phyloP scores from a whole-genome alignment of 2,329 filamentous ascomycete genomes.

The Neonectria punicea region DNA sequence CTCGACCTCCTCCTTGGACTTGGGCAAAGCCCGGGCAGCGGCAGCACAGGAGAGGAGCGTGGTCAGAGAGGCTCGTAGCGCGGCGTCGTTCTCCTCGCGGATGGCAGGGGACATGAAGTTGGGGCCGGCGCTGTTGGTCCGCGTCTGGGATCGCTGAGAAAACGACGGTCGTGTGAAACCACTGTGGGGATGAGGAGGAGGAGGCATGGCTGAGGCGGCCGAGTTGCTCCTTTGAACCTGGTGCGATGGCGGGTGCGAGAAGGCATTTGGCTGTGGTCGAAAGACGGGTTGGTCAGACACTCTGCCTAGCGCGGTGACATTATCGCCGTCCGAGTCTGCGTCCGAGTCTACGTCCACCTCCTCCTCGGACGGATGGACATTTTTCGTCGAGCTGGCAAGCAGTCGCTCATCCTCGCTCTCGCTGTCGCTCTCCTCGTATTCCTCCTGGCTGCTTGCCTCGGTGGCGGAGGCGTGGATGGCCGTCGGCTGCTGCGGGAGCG shows the following conservation, averaged over 20 bases:
- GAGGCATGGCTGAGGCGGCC: conserved; percentile 57
- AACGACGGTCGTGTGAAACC: conserved; percentile 63
- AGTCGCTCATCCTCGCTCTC: conserved; percentile 86
- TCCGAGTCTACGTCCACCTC: conserved; percentile 58
- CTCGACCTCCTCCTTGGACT: conserved; percentile 63
- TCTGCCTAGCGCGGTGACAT: conserved; percentile 81
- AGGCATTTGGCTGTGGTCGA: conserved; percentile 90
- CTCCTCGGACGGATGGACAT: conserved; percentile 53
- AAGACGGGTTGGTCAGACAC: conserved; percentile 69
- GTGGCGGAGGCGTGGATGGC: conserved; percentile 56
- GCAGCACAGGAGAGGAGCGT: conserved; percentile 95
- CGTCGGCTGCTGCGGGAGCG: conserved; percentile 53
- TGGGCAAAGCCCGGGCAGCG: conserved; percentile 84
- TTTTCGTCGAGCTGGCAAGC: conserved; percentile 69
- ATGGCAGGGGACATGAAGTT: conserved; percentile 79
- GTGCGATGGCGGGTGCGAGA: conserved; percentile 80
- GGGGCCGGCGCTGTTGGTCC: conserved; percentile 57
- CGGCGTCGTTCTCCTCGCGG: conserved; percentile 91
- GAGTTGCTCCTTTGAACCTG: conserved; percentile 61
- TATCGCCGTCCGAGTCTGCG: conserved; percentile 72
- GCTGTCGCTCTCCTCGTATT: conserved; percentile 91
- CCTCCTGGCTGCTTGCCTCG: conserved; percentile 84
- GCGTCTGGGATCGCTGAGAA: conserved; percentile 58
- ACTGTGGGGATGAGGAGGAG: conserved; percentile 60
- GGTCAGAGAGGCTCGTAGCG: conserved; percentile 90